Conservation (phyloP, 441 rosid species). For the Omphalea diandra region DNA sequence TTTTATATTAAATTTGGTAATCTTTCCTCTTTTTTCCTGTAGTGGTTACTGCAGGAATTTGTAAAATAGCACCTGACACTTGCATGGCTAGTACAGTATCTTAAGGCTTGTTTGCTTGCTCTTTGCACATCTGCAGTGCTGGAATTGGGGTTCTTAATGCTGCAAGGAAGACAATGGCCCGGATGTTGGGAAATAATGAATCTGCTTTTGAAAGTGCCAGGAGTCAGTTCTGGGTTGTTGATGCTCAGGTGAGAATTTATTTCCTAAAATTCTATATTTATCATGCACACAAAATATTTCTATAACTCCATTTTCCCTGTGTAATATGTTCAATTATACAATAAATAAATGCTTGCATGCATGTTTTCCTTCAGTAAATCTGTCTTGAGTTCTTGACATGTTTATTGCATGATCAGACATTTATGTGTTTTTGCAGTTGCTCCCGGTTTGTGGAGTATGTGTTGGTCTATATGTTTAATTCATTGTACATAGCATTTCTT, state of each 20-base stretch:
- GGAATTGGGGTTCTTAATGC: conserved; percentile 98
- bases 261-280: no score
- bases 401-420: background rate
- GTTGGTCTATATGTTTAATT: background rate
- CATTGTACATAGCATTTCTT: background rate
- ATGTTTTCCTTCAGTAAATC: background rate
- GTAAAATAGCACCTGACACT: background rate
- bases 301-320: background rate
- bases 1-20: background rate
- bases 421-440: background rate
- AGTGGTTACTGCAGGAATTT: background rate
- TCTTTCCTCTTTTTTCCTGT: background rate
- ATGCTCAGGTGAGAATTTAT: conserved; percentile 81
- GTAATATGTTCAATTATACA: background rate
- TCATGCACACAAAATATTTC: conserved; percentile 6
- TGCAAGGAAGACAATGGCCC: conserved; percentile 98
- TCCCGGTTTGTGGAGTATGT: no score
- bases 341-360: background rate
- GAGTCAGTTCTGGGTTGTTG: conserved; percentile 99
- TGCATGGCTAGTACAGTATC: conserved; percentile 2
- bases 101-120: conserved; percentile 26
- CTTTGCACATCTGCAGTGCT: conserved; percentile 58
- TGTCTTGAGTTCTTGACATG: background rate
- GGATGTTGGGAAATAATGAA: conserved; percentile 91
- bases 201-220: conserved; percentile 89